These are phyloP conservation scores for Triticum dicoccoides DNA, from an alignment of 176 grass and related monocot genomes.

Conservation along the genomic window DNA sequence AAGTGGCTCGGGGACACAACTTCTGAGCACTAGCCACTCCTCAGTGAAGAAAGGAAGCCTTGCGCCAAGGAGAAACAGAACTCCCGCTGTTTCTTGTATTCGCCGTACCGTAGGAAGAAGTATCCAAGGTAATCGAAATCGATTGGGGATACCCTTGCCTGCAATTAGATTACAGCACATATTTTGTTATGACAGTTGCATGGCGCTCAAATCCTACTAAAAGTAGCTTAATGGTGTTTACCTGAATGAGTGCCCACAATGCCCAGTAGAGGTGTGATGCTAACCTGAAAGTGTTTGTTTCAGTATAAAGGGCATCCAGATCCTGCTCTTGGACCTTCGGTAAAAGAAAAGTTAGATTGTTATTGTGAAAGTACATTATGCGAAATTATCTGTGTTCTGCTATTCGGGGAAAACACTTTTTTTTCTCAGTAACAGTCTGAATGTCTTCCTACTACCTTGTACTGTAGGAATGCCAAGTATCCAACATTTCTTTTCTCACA, in stretches of 20 bases:
- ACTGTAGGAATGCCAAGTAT: not conserved
- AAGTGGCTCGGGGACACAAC: not conserved
- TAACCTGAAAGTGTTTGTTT: slow-evolving; percentile 92
- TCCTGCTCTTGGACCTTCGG: slow-evolving; percentile 54
- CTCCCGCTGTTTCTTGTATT: slow-evolving; percentile 92
- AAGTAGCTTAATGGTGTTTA: not conserved
- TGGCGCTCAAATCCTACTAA: not conserved
- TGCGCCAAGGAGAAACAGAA: slow-evolving; percentile 41
- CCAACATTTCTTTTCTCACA: not conserved
- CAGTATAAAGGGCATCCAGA: slow-evolving; percentile 67
- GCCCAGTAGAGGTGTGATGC: slow-evolving; percentile 93
- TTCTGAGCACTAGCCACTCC: not conserved
- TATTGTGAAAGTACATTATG: not conserved
- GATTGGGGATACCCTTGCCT: slow-evolving; percentile 90
- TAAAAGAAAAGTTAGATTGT: not conserved
- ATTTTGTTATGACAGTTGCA: not conserved
- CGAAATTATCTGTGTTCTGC: not conserved
- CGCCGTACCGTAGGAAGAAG: slow-evolving; percentile 80
- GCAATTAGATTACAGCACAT: slow-evolving; percentile 9
- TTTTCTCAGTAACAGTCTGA: not conserved
- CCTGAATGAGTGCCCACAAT: slow-evolving; percentile 95
- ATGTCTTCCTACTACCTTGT: not conserved
- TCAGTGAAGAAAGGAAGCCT: slow-evolving; percentile 31
- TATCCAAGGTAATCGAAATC: slow-evolving; percentile 92
- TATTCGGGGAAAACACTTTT: not conserved